Evolutionary conservation across 1,284 basidiomycete species (phyloP), one percentile per base, ranked within the genome.

Genomic region (Moesziomyces sp.): DNA sequence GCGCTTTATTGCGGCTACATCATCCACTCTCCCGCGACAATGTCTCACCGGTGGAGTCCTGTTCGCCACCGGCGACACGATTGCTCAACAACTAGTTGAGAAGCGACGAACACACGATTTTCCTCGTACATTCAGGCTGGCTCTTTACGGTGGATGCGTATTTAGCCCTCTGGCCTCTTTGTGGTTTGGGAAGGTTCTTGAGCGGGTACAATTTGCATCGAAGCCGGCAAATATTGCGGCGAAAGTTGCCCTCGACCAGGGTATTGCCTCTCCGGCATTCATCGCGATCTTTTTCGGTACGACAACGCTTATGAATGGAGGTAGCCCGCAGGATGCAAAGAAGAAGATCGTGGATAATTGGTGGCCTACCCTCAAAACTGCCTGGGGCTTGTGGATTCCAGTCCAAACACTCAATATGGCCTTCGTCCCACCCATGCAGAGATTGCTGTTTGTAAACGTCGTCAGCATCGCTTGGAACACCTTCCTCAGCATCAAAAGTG

Each of bases 351-450:
- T 62, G 3, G 48, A 67, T 0, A 73, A 67, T 34, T 80, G 77
- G 73, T 76, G 74, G 74, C 34, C 53, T 5, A 81, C 78, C 0
- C 42, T 79, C 14, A 77, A 78, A 59, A 77, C 76, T 0, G 69
- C 74, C 8, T 79, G 78, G 77, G 56, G 59, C 0, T 19, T 81
- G 14, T 81, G 79, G 79, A 67, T 75, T 11, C 79, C 79, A 3
- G 79, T 81, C 1, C 78, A 80, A 46, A 52, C 62, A 0, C 19
- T 81, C 34, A 81, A 81, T 35, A 79, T 81, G 74, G 75, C 69
- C 3, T 26, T 81, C n/a, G 72, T 81, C 0, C 78, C 78, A 0
- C 51, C 59, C 0, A 18, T 35, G 4, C 64, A 67, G 24, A 52
- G 79, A 13, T 46, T 81, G 16, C 67, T 81, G 26, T 79, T 81